Percentiles rank a stretch among this genome's conserved stretches.
Conservation (phyloP, 306 rosid species). For the Pachyrhizus erosus region DNA sequence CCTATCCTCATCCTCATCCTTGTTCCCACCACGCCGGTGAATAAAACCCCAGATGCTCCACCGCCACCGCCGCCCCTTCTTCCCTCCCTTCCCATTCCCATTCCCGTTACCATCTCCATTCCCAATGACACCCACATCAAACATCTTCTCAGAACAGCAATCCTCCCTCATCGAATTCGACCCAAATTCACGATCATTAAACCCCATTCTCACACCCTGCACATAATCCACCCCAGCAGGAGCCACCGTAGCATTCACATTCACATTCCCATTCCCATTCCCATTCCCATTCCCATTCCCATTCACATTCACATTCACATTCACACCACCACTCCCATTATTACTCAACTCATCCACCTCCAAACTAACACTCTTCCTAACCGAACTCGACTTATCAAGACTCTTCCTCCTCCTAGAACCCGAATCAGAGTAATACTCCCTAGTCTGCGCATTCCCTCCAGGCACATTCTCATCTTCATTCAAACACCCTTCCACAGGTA, state of each 20-base stretch:
- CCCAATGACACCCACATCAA: slow-evolving; percentile 59
- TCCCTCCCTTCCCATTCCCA: slow-evolving; percentile 61
- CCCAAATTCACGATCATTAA: slow-evolving; percentile 56
- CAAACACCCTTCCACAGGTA: slow-evolving; percentile 74
- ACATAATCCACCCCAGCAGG: slow-evolving; percentile 64
- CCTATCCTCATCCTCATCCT: slow-evolving; percentile 76
- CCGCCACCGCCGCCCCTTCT: slow-evolving; percentile 83
- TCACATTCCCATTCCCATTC: neutral
- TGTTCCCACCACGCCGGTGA: slow-evolving; percentile 63
- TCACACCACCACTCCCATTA: slow-evolving; percentile 20
- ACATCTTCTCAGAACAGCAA: slow-evolving; percentile 64
- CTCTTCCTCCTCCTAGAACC: slow-evolving; percentile 82
- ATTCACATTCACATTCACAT: neutral
- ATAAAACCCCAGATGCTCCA: slow-evolving; percentile 89
- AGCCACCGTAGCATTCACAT: slow-evolving; percentile 64
- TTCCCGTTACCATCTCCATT: slow-evolving; percentile 65
- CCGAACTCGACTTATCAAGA: slow-evolving; percentile 82
- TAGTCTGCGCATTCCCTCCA: slow-evolving; percentile 81
- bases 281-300: slow-evolving; percentile 14
- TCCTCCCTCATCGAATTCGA: slow-evolving; percentile 74
- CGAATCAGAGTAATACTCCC: slow-evolving; percentile 80
- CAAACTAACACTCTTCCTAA: slow-evolving; percentile 51
- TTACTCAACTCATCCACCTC: slow-evolving; percentile 72
- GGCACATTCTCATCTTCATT: slow-evolving; percentile 57
- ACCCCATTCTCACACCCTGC: slow-evolving; percentile 55